Conservation (phyloP, 192 early-diverging fungal species). For the Backusella liffmaniae region DNA sequence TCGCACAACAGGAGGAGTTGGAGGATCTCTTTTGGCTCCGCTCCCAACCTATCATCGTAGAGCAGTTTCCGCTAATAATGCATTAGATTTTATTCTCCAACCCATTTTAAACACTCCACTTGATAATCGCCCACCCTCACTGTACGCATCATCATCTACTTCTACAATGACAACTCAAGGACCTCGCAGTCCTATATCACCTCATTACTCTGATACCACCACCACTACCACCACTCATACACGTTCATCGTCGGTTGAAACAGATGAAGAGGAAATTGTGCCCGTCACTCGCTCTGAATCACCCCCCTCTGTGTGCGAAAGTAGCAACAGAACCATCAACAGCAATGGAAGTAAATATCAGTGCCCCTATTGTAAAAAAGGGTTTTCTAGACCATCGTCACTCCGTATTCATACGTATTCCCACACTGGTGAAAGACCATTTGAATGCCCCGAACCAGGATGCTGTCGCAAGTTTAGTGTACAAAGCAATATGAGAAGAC, state of each 20-base stretch:
- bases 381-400: constrained; percentile 58
- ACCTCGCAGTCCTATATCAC: constrained; percentile 9
- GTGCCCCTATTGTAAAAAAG: constrained; percentile 57
- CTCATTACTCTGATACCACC: background rate
- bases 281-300: background rate
- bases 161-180: constrained; percentile 18
- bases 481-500: constrained; percentile 35
- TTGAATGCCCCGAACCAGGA: constrained; percentile 45
- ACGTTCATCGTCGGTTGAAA: background rate
- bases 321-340: background rate
- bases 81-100: constrained; percentile 23
- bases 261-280: background rate
- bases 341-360: constrained; percentile 37
- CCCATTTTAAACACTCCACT: background rate
- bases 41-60: constrained; percentile 29
- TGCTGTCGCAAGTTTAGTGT: constrained; percentile 33
- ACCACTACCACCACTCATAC: background rate
- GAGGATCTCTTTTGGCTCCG: constrained; percentile 14
- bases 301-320: background rate
- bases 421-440: constrained; percentile 62
- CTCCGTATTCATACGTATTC: constrained; percentile 61
- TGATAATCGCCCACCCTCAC: constrained; percentile 6
- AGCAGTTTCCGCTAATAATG: constrained; percentile 36
- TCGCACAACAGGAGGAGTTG: constrained; percentile 1
- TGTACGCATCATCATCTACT: constrained; percentile 17